phyloP scores from a whole-genome alignment of 495 filamentous ascomycete genomes.

The Tuber indicum region DNA sequence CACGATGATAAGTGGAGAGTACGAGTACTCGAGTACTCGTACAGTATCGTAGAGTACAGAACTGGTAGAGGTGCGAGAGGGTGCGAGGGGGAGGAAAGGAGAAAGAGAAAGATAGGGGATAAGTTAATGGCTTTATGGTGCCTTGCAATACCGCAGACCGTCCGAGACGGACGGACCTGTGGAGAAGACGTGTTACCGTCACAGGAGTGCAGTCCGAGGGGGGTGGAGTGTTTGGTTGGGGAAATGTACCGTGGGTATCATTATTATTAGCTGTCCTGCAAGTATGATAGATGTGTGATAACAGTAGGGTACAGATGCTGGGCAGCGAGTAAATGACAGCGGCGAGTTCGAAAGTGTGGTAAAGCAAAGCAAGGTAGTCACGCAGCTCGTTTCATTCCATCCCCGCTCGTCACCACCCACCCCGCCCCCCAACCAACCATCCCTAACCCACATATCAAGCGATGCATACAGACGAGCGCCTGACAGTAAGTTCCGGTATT shows the following conservation, averaged over 20 bases:
- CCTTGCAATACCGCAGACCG: neutral
- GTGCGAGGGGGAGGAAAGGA: neutral
- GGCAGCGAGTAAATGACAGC: neutral
- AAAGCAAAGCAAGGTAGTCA: neutral
- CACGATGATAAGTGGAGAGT: neutral
- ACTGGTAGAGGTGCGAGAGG: neutral
- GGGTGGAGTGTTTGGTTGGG: neutral
- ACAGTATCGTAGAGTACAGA: too few relatives aligned
- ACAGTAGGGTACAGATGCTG: neutral
- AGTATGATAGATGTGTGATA: neutral
- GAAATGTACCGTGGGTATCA: neutral
- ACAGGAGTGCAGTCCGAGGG: neutral
- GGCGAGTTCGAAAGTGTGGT: neutral
- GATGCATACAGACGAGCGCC: slow-evolving; percentile 4
- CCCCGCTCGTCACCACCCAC: neutral
- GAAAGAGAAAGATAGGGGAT: neutral
- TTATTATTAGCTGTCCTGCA: neutral
- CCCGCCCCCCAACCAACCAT: neutral
- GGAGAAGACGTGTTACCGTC: neutral
- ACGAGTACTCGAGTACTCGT: too few relatives aligned
- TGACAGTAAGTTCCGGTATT: neutral
- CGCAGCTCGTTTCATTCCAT: slow-evolving; percentile 10
- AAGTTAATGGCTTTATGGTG: neutral
- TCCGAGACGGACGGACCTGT: neutral
- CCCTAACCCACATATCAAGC: neutral